Evolutionary conservation across 768 basidiomycete species (phyloP), one percentile per base, ranked within the genome.

Genomic region (Brasilioporus rufonigricans): DNA sequence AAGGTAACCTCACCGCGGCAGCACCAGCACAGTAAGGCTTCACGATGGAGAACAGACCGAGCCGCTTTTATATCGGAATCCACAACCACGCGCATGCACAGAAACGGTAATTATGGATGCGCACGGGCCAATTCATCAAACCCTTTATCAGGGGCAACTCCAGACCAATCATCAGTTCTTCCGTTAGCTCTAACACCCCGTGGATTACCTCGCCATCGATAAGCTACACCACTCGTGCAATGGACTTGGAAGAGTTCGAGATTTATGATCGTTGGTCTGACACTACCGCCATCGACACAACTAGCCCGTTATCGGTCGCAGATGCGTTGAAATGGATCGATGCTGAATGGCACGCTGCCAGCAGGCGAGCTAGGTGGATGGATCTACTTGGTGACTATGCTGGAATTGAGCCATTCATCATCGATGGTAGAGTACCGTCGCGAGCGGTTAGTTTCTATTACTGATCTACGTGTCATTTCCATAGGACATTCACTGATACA

Each of bases 341-440:
- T 58, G 57, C 55, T 14, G 53, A 53, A 43, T 81, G 80, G 80
- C 80, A 75, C 55, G 58, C 65, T 27, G 64, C 68, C 26, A 70
- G 67, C 62, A 69, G 73, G 53, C 55, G 63, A 26, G 77, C 74
- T 13, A 64, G 81, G 53, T 81, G 80, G 82, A 87, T 88, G 85
- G 86, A 88, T 65, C 73, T 88, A 10, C 69, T 88, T 27, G 85
- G 85, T 4, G 87, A 86, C 62, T 88, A 86, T 65, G 86, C 83
- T 21, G 87, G 87, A 1, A 77, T 64, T 33, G 87, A 89, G 62
- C 75, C 76, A 16, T 89, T 89, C 61, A 61, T 87, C 38, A 73
- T 89, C 53, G 85, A 87, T 65, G 86, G 86, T 82, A 64, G 18
- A 26, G 52, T 35, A 64, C 58, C 39, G 1, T 50, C 31, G 19